Percentiles rank a stretch among this genome's conserved stretches.
phyloP scores from a whole-genome alignment of 805 yeast species.

The Pichia gijzeniarum region DNA sequence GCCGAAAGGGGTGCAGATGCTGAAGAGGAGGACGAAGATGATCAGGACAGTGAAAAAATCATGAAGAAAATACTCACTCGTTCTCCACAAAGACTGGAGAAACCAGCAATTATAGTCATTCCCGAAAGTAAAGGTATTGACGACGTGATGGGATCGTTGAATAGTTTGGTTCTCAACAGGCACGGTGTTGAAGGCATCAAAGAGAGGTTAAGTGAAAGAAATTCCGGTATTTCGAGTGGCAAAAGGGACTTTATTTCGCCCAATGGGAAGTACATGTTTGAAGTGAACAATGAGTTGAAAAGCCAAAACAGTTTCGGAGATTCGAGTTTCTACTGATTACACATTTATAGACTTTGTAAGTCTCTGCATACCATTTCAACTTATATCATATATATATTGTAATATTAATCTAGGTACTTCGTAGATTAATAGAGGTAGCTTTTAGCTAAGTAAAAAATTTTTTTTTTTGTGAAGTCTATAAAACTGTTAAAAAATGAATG shows the following conservation, averaged over 20 bases:
- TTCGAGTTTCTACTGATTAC: conserved; percentile 2
- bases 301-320: neutral
- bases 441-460: no score
- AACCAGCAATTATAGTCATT: conserved; percentile 2
- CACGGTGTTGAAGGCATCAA: neutral
- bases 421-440: no score
- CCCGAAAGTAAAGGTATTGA: conserved; percentile 4
- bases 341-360: neutral
- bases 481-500: no score
- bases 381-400: no score
- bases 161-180: neutral
- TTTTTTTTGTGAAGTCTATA: no score
- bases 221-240: no score
- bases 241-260: conserved; percentile 6
- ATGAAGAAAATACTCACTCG: conserved; percentile 1
- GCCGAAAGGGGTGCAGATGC: neutral
- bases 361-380: no score
- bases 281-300: conserved; percentile 2
- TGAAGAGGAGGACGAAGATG: conserved; percentile 6
- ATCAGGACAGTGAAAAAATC: conserved; percentile 1
- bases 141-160: conserved; percentile 9
- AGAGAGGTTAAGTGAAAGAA: neutral
- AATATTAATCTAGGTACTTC: no score
- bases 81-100: conserved; percentile 3
- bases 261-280: conserved; percentile 7